phyloP scores from a whole-genome alignment of 805 yeast genomes.

The Wickerhamiella domercqiae region DNA sequence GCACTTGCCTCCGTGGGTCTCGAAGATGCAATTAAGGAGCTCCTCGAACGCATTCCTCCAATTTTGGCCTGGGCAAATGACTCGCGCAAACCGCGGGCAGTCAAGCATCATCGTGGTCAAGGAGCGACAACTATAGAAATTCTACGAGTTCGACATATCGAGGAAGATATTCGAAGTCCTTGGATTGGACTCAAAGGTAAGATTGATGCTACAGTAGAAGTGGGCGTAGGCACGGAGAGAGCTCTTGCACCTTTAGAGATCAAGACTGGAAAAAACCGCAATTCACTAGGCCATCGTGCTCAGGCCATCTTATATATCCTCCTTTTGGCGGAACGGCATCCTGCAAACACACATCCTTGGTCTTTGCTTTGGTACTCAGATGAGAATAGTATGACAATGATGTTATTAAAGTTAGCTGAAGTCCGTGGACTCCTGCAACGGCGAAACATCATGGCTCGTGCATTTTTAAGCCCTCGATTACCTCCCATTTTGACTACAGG shows the following conservation, averaged over 20 bases:
- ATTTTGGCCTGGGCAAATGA: conserved; percentile 21
- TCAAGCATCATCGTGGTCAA: conserved; percentile 5
- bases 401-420: conserved; percentile 40
- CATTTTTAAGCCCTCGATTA: neutral
- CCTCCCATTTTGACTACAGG: neutral
- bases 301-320: conserved; percentile 75
- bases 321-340: conserved; percentile 62
- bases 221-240: conserved; percentile 25
- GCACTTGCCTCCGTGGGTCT: conserved; percentile 40
- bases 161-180: conserved; percentile 87
- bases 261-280: conserved; percentile 56
- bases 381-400: conserved; percentile 36
- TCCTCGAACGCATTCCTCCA: conserved; percentile 32
- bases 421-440: conserved; percentile 52
- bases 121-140: conserved; percentile 31
- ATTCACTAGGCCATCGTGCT: conserved; percentile 57
- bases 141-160: conserved; percentile 42
- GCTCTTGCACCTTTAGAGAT: conserved; percentile 68
- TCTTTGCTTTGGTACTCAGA: conserved; percentile 65
- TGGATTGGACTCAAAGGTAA: conserved; percentile 78
- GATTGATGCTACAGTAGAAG: conserved; percentile 74
- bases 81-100: neutral
- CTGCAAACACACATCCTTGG: conserved; percentile 42
- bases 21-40: conserved; percentile 37
- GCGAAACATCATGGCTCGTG: conserved; percentile 50